A percentile compares a stretch with the other conserved stretches of the same genome.
These are phyloP conservation scores for Leptographium galeiforme DNA, from an alignment of 2,329 filamentous ascomycete species.

Conservation along the genomic window DNA sequence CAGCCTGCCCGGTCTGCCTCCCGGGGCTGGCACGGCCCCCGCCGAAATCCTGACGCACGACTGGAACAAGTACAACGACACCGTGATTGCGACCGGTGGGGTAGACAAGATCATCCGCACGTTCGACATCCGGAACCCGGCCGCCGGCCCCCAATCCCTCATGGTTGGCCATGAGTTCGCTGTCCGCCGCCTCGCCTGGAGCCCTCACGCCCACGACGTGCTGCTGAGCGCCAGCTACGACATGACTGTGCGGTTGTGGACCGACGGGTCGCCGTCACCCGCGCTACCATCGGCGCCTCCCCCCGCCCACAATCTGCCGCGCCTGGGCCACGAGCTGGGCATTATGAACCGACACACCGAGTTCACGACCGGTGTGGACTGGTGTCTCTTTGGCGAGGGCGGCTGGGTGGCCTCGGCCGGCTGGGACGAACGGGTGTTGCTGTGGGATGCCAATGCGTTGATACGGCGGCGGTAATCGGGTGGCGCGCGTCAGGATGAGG, in stretches of 20 bases:
- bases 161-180: conserved; percentile 86
- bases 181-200: conserved; percentile 76
- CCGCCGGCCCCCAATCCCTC: conserved; percentile 56
- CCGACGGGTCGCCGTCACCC: conserved; percentile 46
- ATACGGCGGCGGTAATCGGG: conserved; percentile 12
- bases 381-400: conserved; percentile 91
- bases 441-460: conserved; percentile 71
- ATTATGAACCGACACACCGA: conserved; percentile 90
- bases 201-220: conserved; percentile 81
- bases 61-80: conserved; percentile 95
- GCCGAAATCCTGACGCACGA: conserved; percentile 86
- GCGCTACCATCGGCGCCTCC: conserved; percentile 16
- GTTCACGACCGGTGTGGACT: conserved; percentile 91
- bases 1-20: conserved; percentile 7
- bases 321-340: conserved; percentile 59
- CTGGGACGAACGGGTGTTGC: conserved; percentile 82
- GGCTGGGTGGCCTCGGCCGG: conserved; percentile 92
- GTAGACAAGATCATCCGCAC: conserved; percentile 79
- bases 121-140: conserved; percentile 74
- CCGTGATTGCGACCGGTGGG: conserved; percentile 72
- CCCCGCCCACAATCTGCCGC: conserved; percentile 16
- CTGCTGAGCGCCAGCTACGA: conserved; percentile 87
- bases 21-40: conserved; percentile 35
- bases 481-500: background rate
- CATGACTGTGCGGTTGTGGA: conserved; percentile 95